Evolutionary conservation across 2,329 filamentous ascomycete genomes (phyloP), one percentile per base, ranked within the genome.

Genomic region (Apiospora saccharicola): DNA sequence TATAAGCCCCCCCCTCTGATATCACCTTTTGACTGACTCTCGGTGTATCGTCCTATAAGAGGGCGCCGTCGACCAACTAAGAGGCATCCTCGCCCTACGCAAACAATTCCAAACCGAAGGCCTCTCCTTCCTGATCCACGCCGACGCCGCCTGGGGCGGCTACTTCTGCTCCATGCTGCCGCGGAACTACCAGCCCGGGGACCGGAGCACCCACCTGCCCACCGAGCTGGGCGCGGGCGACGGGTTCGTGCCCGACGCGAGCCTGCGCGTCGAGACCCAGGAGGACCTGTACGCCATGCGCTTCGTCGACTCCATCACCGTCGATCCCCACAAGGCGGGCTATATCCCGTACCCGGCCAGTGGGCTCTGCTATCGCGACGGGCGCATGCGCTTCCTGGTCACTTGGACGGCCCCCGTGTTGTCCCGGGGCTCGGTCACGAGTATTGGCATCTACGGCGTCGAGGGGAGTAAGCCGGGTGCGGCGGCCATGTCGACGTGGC

Each of bases 131-230:
- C 71, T 85, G 0, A 78, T 87, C 10, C 86, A 87, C 70, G 83
- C 80, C 0, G 86, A 87, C 73, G 86, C 84, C 0, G 85, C 85
- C 0, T 87, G 86, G 86, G 85, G 86, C 24, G 86, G 86, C 0
- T 87, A 87, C 71, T 87, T 87, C 71, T 80, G 80, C 37, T 82
- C 82, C 0, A 86, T 86, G 84, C 43, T 87, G 24, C 82, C 81
- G 0, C 79, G 77, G 4, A 75, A 80, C 3, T 79, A 78, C 30
- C 76, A 61, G 1, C 77, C 79, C 1, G 79, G 79, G 4, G 76
- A 79, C 13, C 73, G 26, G 26, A 4, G 74, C 4, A 75, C 74
- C 14, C 77, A 79, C 44, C 72, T 79, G 13, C 79, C 80, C 5
- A 77, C 75, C 1, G 77, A 79, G 41, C 77, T 76, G 73, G 79